Evolutionary conservation across 1,139 yeast genomes (phyloP).

Genomic region (Suhomyces chickasaworum): DNA sequence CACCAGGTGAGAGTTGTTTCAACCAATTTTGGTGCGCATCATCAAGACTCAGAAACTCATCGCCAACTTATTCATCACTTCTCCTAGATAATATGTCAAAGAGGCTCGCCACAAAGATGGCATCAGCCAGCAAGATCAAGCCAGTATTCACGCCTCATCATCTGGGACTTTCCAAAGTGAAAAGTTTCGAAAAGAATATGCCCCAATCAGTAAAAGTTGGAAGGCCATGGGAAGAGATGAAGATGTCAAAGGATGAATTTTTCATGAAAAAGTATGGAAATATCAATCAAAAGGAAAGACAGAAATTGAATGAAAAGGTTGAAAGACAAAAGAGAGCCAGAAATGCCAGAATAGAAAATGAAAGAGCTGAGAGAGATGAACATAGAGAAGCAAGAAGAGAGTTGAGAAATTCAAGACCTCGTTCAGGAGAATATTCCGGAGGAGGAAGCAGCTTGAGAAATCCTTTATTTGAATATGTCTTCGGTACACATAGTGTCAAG

Average conservation of each 20-base stretch:
- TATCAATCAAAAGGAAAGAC: conserved; percentile 32
- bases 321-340: conserved; percentile 36
- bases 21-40: neutral
- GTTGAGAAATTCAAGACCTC: neutral
- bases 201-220: conserved; percentile 18
- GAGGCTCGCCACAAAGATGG: conserved; percentile 4
- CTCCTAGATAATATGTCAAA: conserved; percentile 5
- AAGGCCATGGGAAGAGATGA: conserved; percentile 44
- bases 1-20: too few species aligned
- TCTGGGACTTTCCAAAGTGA: conserved; percentile 16
- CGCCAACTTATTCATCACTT: neutral
- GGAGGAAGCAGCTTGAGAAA: conserved; percentile 18
- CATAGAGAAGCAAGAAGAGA: conserved; percentile 46
- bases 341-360: conserved; percentile 14
- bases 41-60: neutral
- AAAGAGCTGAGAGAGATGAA: conserved; percentile 59
- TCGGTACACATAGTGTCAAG: conserved; percentile 74
- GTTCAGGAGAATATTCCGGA: neutral
- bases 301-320: conserved; percentile 36
- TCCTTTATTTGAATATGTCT: conserved; percentile 67
- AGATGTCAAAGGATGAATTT: conserved; percentile 44
- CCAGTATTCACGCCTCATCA: conserved; percentile 24
- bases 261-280: conserved; percentile 42
- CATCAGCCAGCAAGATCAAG: conserved; percentile 5
- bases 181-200: conserved; percentile 22